phyloP scores from a whole-genome alignment of 2,329 filamentous ascomycete species.

The Diplodia mutila region DNA sequence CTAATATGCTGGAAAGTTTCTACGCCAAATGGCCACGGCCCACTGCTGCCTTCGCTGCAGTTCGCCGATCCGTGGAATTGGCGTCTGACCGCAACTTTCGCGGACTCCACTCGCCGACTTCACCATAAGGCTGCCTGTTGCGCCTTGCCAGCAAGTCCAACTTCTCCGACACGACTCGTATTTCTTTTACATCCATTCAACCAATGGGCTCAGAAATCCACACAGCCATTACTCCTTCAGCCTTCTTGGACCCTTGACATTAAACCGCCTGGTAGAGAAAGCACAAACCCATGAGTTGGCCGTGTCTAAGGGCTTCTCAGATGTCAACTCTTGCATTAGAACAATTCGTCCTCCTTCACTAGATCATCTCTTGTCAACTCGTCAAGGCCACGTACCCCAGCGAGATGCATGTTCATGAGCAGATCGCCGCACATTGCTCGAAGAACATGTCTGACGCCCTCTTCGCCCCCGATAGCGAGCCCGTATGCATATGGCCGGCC shows the following conservation, averaged over 20 bases:
- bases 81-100: not conserved
- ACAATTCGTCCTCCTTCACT: conserved; percentile 33
- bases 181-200: not conserved
- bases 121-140: not conserved
- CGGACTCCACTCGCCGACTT: not conserved
- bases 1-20: not conserved
- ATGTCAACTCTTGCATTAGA: conserved; percentile 17
- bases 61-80: not conserved
- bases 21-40: not conserved
- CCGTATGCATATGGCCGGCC: conserved; percentile 42
- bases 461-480: conserved; percentile 43
- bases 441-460: conserved; percentile 44
- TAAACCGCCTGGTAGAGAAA: not conserved
- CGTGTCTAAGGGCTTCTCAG: not conserved
- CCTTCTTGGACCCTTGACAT: not conserved
- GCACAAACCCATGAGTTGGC: not conserved
- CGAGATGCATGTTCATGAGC: conserved; percentile 35
- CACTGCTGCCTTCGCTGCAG: not conserved
- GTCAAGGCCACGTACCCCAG: conserved; percentile 32
- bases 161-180: too few relatives aligned
- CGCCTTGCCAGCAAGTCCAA: too few relatives aligned
- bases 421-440: conserved; percentile 29
- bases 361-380: conserved; percentile 32
- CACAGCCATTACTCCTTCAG: not conserved
- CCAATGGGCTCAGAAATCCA: not conserved